Evolutionary conservation across 2,329 filamentous ascomycete species (phyloP).

Genomic region (Botrytis medusae): DNA sequence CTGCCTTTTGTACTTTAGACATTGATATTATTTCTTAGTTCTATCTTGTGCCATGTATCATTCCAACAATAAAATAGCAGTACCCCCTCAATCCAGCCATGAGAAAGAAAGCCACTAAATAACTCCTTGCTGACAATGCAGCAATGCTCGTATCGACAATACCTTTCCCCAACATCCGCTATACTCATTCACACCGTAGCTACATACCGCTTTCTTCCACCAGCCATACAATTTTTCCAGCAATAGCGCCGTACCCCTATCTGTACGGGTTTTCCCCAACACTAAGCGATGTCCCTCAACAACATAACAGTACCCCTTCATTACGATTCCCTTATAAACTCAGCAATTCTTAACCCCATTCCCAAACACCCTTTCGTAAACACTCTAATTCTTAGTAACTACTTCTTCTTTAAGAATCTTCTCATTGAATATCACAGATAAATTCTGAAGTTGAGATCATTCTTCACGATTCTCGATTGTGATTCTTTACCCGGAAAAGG

Average conservation of each 20-base stretch:
- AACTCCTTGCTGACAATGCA: fast-evolving
- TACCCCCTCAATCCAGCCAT: fast-evolving
- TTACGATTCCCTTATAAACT: not conserved
- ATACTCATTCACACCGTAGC: not conserved
- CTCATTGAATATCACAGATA: fast-evolving
- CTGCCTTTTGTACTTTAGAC: too few species aligned
- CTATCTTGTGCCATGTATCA: not conserved
- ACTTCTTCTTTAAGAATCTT: not conserved
- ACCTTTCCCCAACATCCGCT: fast-evolving
- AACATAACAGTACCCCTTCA: not conserved
- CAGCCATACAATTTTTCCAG: not conserved
- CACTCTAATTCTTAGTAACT: fast-evolving
- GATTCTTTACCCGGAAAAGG: not conserved
- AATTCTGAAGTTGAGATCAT: not conserved
- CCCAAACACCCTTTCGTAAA: too few species aligned
- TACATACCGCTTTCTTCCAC: fast-evolving
- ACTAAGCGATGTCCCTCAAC: not conserved
- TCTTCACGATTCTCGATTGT: fast-evolving
- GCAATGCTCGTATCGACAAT: not conserved
- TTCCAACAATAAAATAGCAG: not conserved
- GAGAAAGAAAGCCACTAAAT: not conserved
- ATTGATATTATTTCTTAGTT: fast-evolving
- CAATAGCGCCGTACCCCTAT: not conserved
- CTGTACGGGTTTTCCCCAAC: not conserved
- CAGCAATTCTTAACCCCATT: not conserved